Base-by-base conservation (phyloP, 345 rosid species). In the Turritis glabra region DNA sequence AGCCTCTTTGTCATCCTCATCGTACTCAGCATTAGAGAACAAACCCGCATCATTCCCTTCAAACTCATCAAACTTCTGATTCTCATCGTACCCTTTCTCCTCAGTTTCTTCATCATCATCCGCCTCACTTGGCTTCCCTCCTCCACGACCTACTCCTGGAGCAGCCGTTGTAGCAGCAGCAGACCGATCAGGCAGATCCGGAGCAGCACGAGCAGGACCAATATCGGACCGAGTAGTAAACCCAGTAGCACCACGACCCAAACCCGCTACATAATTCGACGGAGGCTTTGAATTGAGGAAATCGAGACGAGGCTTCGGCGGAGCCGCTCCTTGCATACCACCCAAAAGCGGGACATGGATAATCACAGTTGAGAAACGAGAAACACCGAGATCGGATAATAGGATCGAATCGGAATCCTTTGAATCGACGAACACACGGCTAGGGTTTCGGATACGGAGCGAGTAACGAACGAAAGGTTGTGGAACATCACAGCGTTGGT, bases 171-270 rank as follows among this genome's bases (percentile, higher is more conserved):
- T 44, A 6, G 82, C 80, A 35, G 83, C 78, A 1, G 94, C 86
- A 5, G 93, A 87, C 0, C 96, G 81, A 41, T 94, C 96, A 23
- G 98, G 97, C 0, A 94, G 82, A 74, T 91, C 97, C 1, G 96
- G 98, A 32, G 97, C 97, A 3, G 97, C 95, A 19, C 97, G 90
- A 55, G 97, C 97, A 0, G 96, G 98, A 47, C 97, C 97, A 26
- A 94, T 95, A 83, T 94, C 97, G 3, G 97, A 95, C 3, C 97
- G 85, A n/a, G 99, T 95, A 6, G 99, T 92, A 79, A 95, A 92
- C 0, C 99, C 96, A 0, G 97, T 95, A 38, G 99, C 99, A 25
- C 99, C 97, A 80, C 97, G 97, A 7, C 97, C 97, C 18, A 92
- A 81, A 11, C 97, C 96, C n/a, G 97, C 97, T 7, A 94, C 99